Base-by-base conservation (phyloP, 768 basidiomycete species). In the Coprinopsis marcescibilis region DNA sequence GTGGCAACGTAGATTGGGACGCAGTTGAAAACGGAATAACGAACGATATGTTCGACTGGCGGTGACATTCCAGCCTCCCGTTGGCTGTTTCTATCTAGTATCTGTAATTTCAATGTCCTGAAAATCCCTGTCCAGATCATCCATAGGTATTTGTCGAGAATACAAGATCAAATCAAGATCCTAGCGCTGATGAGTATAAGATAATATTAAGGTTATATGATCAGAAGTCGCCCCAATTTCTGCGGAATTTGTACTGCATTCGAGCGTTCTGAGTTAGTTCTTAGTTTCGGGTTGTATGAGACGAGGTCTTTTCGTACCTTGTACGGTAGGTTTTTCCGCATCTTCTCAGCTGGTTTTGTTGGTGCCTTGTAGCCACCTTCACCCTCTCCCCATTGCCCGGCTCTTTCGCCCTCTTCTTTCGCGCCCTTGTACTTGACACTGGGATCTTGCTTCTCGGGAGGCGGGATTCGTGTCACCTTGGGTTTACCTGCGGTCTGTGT, bases 1-100 rank as follows among this genome's bases (percentile, higher is more conserved):
- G 78, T 12, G 84, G 86, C 0, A 81, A 76, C 46, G 71, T 98
- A 15, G 94, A 98, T 59, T 95, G 90, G 92, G 83, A 81, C 25
- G 82, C 81, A 2, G 84, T 99, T 17, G 95, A 98, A 64, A 72
- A 70, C 37, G 80, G 83, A 4, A 63, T 99, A 37, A 67, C 87
- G 64, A 76, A 80, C 39, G 95, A 98, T 62, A 83, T 98, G 73
- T 99, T 98, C 60, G 93, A 97, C 51, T 80, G 81, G 47, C 75
- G 81, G 59, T 85, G 21, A 24, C 38, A 24, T 24, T 36, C 8
- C 10, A n/a, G 10, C 30, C 8, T 8, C 10, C 10, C n/a, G 10
- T 8, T 32, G n/a, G 30, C 30, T 41, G 39, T 26, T 12, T 36
- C 20, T 8, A 36, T 36, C 35, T 36, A 36, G 35, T 36, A n/a